Evolutionary conservation across 1,284 basidiomycete species (phyloP).

Genomic region (Austroboletus niveus): DNA sequence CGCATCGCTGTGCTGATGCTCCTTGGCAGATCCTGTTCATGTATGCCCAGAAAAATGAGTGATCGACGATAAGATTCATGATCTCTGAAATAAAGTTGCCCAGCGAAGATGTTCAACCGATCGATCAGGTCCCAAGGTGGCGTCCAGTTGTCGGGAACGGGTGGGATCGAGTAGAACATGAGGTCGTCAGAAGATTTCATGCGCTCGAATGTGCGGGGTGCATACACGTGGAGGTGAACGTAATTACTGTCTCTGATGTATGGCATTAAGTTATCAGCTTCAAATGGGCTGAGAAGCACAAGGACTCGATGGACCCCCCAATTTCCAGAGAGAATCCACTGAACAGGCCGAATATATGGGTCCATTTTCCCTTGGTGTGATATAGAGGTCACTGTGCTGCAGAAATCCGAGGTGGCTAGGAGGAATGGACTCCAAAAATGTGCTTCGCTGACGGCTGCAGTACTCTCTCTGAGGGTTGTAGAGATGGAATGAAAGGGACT

Average conservation of each 20-base stretch:
- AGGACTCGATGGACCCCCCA: slow-evolving; percentile 12
- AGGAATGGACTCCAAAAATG: slow-evolving; percentile 16
- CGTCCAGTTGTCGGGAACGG: background rate
- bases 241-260: background rate
- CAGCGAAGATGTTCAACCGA: background rate
- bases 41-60: background rate
- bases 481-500: slow-evolving; percentile 5
- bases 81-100: background rate
- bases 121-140: background rate
- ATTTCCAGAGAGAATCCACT: slow-evolving; percentile 38
- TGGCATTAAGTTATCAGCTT: background rate
- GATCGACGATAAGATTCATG: background rate
- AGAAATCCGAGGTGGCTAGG: slow-evolving; percentile 29
- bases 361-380: background rate
- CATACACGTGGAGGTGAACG: background rate
- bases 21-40: background rate
- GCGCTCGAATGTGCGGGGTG: background rate
- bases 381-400: background rate
- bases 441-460: background rate
- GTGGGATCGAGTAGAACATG: background rate
- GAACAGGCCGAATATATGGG: slow-evolving; percentile 41
- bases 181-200: background rate
- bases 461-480: slow-evolving; percentile 1
- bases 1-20: background rate
- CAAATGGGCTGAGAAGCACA: slow-evolving; percentile 39